Conservation (phyloP, 2,329 filamentous ascomycete species). For the Hypoxylon sp. region DNA sequence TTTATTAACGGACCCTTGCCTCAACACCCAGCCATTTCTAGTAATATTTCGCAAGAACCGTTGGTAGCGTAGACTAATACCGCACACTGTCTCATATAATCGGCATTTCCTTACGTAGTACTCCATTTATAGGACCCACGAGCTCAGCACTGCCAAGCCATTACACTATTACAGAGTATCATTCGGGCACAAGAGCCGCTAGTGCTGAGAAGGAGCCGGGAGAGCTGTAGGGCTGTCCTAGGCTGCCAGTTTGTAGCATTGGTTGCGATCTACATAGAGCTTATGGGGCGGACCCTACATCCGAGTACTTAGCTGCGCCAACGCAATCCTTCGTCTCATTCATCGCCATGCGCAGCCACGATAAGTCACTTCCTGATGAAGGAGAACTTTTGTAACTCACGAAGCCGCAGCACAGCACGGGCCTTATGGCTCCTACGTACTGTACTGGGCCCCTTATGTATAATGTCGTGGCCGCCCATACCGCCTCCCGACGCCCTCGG, state of each 20-base stretch:
- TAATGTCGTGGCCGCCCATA: conserved; percentile 19
- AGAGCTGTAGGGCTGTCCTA: conserved; percentile 26
- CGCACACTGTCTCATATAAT: conserved; percentile 19
- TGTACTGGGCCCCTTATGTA: conserved; percentile 27
- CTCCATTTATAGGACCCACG: conserved; percentile 33
- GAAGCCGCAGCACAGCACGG: conserved; percentile 32
- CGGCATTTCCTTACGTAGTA: conserved; percentile 23
- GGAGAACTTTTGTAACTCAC: conserved; percentile 13
- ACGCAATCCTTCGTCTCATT: conserved; percentile 28
- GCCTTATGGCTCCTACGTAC: conserved; percentile 20
- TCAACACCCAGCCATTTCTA: conserved; percentile 4
- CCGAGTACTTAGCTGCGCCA: conserved; percentile 20
- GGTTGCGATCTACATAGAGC: conserved; percentile 13
- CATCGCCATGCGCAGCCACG: conserved; percentile 44
- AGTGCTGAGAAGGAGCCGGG: conserved; percentile 16
- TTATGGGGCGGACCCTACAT: conserved; percentile 11
- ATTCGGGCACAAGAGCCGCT: conserved; percentile 21
- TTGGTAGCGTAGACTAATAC: conserved; percentile 5
- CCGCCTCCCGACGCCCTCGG: conserved; percentile 11
- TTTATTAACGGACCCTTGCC: conserved; percentile 26
- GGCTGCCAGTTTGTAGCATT: conserved; percentile 2
- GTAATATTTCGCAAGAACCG: conserved; percentile 1
- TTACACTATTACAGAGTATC: conserved; percentile 26
- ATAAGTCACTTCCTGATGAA: conserved; percentile 32
- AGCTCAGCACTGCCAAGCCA: conserved; percentile 36